phyloP scores from a whole-genome alignment of 768 basidiomycete genomes.

The Suillus lakei region DNA sequence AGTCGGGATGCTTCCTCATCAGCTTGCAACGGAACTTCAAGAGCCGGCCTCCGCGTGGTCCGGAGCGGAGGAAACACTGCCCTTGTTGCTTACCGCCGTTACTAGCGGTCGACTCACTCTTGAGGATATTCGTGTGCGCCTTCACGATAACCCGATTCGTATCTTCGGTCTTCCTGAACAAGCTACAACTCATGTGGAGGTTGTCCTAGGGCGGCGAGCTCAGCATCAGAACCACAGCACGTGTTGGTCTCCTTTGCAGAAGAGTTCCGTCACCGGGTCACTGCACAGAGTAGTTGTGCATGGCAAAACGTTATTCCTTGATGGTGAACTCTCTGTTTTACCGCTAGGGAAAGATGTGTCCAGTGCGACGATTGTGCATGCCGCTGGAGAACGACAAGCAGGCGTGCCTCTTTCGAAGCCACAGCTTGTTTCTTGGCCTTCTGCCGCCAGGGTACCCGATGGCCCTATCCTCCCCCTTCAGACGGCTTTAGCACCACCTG shows the following conservation, averaged over 20 bases:
- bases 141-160: constrained; percentile 90
- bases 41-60: constrained; percentile 68
- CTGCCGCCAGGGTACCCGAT: constrained; percentile 37
- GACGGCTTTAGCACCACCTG: constrained; percentile 12
- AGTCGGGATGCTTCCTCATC: constrained; percentile 83
- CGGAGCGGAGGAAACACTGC: constrained; percentile 87
- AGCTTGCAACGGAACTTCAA: constrained; percentile 65
- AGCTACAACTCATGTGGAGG: constrained; percentile 86
- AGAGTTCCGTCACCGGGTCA: constrained; percentile 64
- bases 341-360: constrained; percentile 78
- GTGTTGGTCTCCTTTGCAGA: constrained; percentile 86
- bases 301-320: constrained; percentile 87
- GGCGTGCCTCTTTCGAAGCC: constrained; percentile 25
- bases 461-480: constrained; percentile 15
- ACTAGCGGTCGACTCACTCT: constrained; percentile 77
- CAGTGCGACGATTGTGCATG: constrained; percentile 55
- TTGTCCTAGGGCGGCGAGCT: constrained; percentile 80
- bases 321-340: constrained; percentile 69
- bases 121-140: constrained; percentile 77
- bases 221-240: constrained; percentile 53
- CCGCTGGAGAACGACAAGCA: constrained; percentile 33
- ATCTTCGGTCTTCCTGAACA: constrained; percentile 94
- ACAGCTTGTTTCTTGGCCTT: constrained; percentile 34
- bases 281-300: constrained; percentile 93
- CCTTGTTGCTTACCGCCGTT: constrained; percentile 87